Evolutionary conservation across 1,284 basidiomycete genomes (phyloP), one percentile per base, ranked within the genome.

Genomic region (Microbotryum violaceum): DNA sequence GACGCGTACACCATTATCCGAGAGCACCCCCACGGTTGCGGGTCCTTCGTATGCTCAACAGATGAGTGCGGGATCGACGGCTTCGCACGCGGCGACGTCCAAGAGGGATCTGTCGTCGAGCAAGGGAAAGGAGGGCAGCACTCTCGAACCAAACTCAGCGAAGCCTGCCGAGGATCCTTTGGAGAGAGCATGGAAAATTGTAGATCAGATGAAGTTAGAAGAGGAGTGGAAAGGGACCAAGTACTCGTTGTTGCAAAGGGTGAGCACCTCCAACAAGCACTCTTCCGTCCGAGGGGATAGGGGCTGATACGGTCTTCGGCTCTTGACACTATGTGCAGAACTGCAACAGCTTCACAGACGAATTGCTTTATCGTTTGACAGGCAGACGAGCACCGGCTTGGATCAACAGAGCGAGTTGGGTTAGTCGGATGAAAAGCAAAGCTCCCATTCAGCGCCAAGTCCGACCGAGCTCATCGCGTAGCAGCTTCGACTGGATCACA

Each of bases 291-390:
- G 14, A 42, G 14, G 14, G 12, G 14, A 5, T 18, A 42, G 37
- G 37, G 0, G 14, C 37, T 42, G 37, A 42, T 42, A 42, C 37
- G 8, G 31, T 31, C 14, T 18, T 16, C 37, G 37, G 12, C 37
- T 42, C 12, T 42, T 14, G 20, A 27, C 31, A 3, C 5, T 31
- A 12, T n/a, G 1, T 3, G 3, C 59, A 69, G 67, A 74, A 74
- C 52, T 74, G 73, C 64, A 74, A 74, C 49, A 59, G 65, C 20
- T 74, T 74, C 58, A 70, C 73, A 37, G 65, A 69, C 52, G 68
- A 70, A 46, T 67, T 74, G 23, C 64, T 68, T 33, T 64, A 57
- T 31, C 46, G 65, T 0, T 51, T 74, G 27, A 73, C 71, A 0
- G 73, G 73, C 4, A 49, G 63, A 5, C 23, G 53, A 18, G 63